phyloP scores from a whole-genome alignment of 2,329 filamentous ascomycete species.

The Phyllosticta citrichinensis region DNA sequence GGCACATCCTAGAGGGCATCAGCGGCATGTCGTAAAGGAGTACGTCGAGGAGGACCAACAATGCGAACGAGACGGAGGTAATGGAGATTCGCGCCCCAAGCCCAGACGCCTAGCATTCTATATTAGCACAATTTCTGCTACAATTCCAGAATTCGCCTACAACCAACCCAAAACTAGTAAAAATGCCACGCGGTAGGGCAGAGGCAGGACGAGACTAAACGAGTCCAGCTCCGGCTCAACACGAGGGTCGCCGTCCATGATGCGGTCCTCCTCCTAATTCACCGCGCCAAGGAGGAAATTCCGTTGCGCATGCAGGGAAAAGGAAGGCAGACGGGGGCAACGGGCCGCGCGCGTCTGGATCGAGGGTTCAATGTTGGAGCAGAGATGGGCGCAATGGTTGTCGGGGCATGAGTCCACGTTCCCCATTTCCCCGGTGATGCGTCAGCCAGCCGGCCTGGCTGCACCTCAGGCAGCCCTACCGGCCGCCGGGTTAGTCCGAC shows the following conservation, averaged over 20 bases:
- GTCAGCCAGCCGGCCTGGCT: background rate
- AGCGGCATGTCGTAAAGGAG: slow-evolving; percentile 13
- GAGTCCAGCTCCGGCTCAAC: slow-evolving; percentile 63
- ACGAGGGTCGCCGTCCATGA: slow-evolving; percentile 64
- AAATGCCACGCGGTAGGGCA: slow-evolving; percentile 82
- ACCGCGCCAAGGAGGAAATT: background rate
- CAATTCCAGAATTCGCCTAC: slow-evolving; percentile 10
- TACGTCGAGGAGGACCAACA: slow-evolving; percentile 32
- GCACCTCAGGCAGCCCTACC: slow-evolving; percentile 5
- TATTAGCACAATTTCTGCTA: slow-evolving; percentile 6
- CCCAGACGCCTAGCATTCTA: slow-evolving; percentile 65
- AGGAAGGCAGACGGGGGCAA: background rate
- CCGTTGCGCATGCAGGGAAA: slow-evolving; percentile 7
- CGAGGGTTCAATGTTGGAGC: background rate
- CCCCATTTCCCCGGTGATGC: background rate
- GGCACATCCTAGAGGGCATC: slow-evolving; percentile 56
- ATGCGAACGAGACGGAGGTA: slow-evolving; percentile 72
- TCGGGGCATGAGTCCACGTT: slow-evolving; percentile 3
- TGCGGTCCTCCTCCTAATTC: slow-evolving; percentile 5
- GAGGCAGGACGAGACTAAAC: slow-evolving; percentile 76
- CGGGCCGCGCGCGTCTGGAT: background rate
- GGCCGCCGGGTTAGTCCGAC: slow-evolving; percentile 3
- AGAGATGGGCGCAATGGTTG: background rate
- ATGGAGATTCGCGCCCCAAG: slow-evolving; percentile 87
- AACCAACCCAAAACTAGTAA: slow-evolving; percentile 70